Evolutionary conservation across 257 asterid species (phyloP), one percentile per base, ranked within the genome.

Genomic region (Petrea volubilis): DNA sequence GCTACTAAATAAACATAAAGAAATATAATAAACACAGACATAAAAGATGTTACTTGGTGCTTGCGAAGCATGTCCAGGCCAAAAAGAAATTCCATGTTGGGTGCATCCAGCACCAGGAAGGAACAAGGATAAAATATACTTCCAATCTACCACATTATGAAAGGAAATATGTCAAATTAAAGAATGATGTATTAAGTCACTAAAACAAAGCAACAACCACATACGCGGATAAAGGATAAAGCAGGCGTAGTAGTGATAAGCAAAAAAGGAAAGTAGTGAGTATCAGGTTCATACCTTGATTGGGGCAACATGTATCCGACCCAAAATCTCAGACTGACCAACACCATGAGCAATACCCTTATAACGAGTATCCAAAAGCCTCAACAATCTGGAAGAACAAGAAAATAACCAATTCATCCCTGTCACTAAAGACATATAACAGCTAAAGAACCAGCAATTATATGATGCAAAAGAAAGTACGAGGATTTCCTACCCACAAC

Each of bases 31-130:
- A 12, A 38, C 38, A 9, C 4, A 71, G 59, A 34, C 5, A 47
- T 23, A 69, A 51, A n/a, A 70, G 41, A 74, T 27, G 41, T 67
- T 88, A 86, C 98, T 86, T 95, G 99, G 82, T 95, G 99, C 83
- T 95, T 95, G 72, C 96, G 97, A 67, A 95, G 95, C 99, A 92
- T 95, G 68, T 95, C 99, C 85, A 95, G 82, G 41, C 99, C 98
- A 81, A 95, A 95, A 43, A 95, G 94, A 82, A 95, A 95, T 71
- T 92, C 99, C 98, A 95, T 95, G 86, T 92, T 95, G 64, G 98
- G 94, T 65, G 92, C 72, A 84, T 95, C 99, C 88, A 95, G 76
- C 25, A 95, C 98, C 81, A 88, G 17, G 83, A 95, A 95, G 64
- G 99, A 88, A 75, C 97, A 92, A 2, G 97, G 97, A 78, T 95